Conservation (phyloP, 441 rosid species). For the Arabidopsis lyrata region DNA sequence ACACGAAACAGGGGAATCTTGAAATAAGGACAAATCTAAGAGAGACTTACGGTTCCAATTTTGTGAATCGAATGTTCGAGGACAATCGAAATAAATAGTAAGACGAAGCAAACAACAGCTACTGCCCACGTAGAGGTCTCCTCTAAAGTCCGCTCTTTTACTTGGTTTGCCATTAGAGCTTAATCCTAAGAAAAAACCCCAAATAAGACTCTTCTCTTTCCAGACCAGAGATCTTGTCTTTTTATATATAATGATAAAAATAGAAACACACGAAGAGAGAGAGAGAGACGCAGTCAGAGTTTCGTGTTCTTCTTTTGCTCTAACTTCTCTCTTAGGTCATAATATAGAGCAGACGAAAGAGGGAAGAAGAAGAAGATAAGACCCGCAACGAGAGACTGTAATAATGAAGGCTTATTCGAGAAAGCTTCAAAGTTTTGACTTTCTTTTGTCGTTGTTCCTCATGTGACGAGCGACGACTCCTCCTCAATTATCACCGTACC, state of each 20-base stretch:
- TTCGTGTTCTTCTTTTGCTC: conserved; percentile 29
- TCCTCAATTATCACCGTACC: not conserved
- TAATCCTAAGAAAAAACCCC: not conserved
- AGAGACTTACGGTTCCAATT: conserved; percentile 57
- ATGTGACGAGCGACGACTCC: conserved; percentile 5
- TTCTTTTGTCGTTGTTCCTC: conserved; percentile 15
- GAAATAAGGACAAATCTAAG: not conserved
- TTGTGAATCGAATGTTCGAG: conserved; percentile 67
- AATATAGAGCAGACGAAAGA: conserved; percentile 14
- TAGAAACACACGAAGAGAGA: not conserved
- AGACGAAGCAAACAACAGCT: conserved; percentile 73
- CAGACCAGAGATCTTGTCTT: not conserved
- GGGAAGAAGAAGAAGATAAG: conserved; percentile 30
- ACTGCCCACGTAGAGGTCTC: conserved; percentile 88
- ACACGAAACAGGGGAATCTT: not conserved
- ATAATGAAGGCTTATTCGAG: not conserved
- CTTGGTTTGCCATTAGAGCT: conserved; percentile 41
- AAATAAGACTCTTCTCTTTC: conserved; percentile 11
- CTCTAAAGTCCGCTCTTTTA: conserved; percentile 53
- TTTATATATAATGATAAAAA: not conserved
- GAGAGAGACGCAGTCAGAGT: not conserved
- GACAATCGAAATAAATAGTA: conserved; percentile 57
- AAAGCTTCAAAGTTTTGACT: conserved; percentile 28
- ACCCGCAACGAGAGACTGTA: conserved; percentile 9
- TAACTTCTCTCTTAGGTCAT: not conserved